Conservation (phyloP, 148 eudicot genomes). For the Diospyros lotus region DNA sequence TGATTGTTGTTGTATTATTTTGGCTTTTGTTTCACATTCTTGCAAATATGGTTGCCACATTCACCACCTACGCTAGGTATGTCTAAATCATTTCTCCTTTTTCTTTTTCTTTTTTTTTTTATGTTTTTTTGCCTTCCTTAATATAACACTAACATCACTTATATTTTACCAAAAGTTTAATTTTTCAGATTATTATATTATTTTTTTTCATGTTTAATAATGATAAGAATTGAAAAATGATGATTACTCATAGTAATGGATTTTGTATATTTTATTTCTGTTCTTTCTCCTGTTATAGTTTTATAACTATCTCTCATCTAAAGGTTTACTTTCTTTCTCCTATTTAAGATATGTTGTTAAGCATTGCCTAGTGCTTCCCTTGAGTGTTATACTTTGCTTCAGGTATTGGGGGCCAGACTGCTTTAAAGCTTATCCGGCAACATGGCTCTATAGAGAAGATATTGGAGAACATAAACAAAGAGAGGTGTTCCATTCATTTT, state of each 20-base stretch:
- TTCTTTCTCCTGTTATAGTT: background rate
- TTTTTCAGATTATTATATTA: background rate
- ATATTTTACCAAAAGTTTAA: too few relatives aligned
- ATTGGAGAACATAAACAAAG: constrained; percentile 72
- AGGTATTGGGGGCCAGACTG: constrained; percentile 95
- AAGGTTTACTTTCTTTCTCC: background rate
- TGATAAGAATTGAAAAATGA: background rate
- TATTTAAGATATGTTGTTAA: background rate
- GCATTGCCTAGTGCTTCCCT: background rate
- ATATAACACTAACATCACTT: too few relatives aligned
- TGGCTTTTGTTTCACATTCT: too few relatives aligned
- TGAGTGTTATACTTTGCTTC: background rate
- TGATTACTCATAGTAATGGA: background rate
- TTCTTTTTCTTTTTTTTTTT: too few relatives aligned
- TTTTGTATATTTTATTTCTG: background rate
- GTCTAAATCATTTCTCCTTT: too few relatives aligned
- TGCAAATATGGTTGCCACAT: background rate
- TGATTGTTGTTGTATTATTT: too few relatives aligned
- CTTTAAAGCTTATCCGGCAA: constrained; percentile 82
- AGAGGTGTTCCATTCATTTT: constrained; percentile 40
- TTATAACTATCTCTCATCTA: background rate
- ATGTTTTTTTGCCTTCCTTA: too few relatives aligned
- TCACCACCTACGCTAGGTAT: background rate
- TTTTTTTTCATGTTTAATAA: background rate
- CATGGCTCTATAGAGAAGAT: constrained; percentile 79